Evolutionary conservation across 2,329 filamentous ascomycete genomes (phyloP).

Genomic region (Pyrenochaeta sp.): DNA sequence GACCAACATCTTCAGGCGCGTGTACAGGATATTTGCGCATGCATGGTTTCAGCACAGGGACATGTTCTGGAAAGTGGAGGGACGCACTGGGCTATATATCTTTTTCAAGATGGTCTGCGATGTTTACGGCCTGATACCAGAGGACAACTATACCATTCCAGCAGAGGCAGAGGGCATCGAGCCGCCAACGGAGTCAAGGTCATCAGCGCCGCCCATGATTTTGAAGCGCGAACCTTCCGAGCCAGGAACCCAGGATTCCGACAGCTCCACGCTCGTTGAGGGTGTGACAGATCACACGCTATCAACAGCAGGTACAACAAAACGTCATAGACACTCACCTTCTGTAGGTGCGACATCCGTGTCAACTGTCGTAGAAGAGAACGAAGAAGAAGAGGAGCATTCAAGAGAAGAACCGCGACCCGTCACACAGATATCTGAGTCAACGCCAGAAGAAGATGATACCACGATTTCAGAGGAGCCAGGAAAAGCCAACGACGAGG

Average conservation of each 20-base stretch:
- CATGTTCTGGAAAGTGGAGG: conserved; percentile 94
- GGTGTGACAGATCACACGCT: conserved; percentile 54
- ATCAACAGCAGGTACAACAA: conserved; percentile 73
- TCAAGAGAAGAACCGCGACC: conserved; percentile 19
- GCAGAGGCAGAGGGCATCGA: conserved; percentile 85
- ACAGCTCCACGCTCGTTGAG: conserved; percentile 28
- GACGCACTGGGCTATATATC: conserved; percentile 88
- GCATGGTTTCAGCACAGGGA: conserved; percentile 98
- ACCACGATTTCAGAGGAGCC: conserved; percentile 24
- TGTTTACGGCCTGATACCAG: conserved; percentile 84
- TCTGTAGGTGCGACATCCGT: conserved; percentile 78
- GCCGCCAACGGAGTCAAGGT: conserved; percentile 55
- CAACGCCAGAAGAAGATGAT: conserved; percentile 17
- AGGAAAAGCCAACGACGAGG: conserved; percentile 24
- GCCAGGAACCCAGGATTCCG: conserved; percentile 28
- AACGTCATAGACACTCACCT: conserved; percentile 83
- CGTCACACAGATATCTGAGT: conserved; percentile 29
- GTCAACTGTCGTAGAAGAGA: conserved; percentile 81
- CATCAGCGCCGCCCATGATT: conserved; percentile 40
- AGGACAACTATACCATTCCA: conserved; percentile 95
- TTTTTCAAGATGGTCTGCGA: conserved; percentile 99
- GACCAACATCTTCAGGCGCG: conserved; percentile 90
- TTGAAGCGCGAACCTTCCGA: conserved; percentile 47
- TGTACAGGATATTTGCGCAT: conserved; percentile 97
- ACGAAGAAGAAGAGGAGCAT: conserved; percentile 72